Base-by-base conservation (phyloP, 2,329 filamentous ascomycete genomes). In the Gliomastix tumulicola region DNA sequence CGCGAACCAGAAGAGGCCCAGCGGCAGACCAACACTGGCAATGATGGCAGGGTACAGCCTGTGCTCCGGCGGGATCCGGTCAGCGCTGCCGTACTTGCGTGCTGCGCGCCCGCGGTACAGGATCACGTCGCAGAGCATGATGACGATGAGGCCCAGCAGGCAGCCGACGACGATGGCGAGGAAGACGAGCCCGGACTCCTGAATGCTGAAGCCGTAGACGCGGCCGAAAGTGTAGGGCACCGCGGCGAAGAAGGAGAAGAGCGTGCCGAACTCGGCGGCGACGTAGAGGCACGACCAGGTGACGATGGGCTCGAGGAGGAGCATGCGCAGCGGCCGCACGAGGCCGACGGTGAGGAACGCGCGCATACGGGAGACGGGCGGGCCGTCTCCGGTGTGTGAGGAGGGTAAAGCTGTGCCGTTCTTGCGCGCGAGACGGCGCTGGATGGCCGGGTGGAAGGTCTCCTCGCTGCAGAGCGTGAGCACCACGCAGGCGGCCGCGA, bases 301-400 rank as follows among this genome's bases (percentile, higher is more conserved):
- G 3, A 82, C 71, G 25, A 84, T 79, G 3, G 79, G 78, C 46
- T 84, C 79, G 2, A 70, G 68, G 28, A 78, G 49, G 7, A 83
- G 62, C 65, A 84, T 78, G 31, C 68, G 64, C 1, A 79, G 15
- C 0, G 76, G 76, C 10, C 74, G 61, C 13, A 72, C 41, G 2
- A 75, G 50, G 3, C 66, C 63, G 2, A 65, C 53, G 0, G 63
- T 55, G 4, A 67, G 41, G 39, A 72, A 69, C 2, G 42, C 15
- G 16, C 44, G 46, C 19, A 63, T 31, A 4, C 48, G 53, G 10
- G 25, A 28, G 11, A 16, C 13, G 7, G 25, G 1, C n/a, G n/a
- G n/a, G n/a, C n/a, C n/a, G n/a, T n/a, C n/a, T n/a, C n/a, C n/a
- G n/a, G n/a, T n/a, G n/a, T n/a, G n/a, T n/a, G n/a, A n/a, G 1